A percentile compares a stretch with the other conserved stretches of the same genome.
Conservation (phyloP, 208 protist genomes). For the Tritrichomonas musculus region DNA sequence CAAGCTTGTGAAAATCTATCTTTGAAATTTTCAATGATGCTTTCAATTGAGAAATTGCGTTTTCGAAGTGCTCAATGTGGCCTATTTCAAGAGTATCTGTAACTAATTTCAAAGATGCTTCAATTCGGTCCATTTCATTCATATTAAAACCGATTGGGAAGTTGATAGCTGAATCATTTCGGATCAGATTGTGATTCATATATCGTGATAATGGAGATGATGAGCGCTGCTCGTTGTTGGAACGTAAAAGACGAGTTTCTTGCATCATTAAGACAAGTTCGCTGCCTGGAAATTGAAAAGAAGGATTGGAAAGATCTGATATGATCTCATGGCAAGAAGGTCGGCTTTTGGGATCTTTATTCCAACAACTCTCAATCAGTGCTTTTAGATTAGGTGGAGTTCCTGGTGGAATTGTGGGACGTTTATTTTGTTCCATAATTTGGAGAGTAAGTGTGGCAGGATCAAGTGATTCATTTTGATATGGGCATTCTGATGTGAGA, state of each 20-base stretch:
- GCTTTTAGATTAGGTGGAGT: neutral
- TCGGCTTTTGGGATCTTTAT: neutral
- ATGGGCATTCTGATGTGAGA: conserved; percentile 46
- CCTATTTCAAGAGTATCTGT: neutral
- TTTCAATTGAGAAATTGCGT: neutral
- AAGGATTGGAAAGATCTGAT: neutral
- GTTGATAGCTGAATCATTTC: no score
- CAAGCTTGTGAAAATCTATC: neutral
- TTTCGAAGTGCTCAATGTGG: neutral
- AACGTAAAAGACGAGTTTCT: neutral
- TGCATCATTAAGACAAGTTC: neutral
- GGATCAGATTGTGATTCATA: neutral
- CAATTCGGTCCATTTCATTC: neutral
- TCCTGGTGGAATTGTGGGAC: neutral
- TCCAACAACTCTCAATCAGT: neutral
- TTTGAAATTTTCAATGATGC: neutral
- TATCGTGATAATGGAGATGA: neutral
- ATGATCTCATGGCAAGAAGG: neutral
- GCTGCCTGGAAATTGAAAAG: neutral
- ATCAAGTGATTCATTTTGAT: neutral
- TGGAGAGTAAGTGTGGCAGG: neutral
- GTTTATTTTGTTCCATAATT: neutral
- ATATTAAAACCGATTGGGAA: no score
- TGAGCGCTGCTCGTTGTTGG: neutral
- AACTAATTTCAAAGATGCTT: neutral